Base-by-base conservation (phyloP, 2,329 filamentous ascomycete species). In the Stagonosporopsis vannaccii region DNA sequence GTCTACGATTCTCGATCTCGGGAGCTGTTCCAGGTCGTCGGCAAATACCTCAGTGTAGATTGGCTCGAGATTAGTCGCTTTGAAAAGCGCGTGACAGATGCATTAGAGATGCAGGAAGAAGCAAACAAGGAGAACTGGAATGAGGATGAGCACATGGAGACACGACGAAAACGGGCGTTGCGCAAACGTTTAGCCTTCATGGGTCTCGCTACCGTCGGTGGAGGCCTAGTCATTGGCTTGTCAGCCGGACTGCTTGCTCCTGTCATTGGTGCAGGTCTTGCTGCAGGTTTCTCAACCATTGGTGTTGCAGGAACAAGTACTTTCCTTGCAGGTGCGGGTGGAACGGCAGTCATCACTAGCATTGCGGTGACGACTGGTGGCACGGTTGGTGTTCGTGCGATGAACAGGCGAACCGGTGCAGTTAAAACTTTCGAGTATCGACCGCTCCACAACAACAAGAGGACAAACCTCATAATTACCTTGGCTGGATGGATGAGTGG, bases 401-500 rank as follows among this genome's bases (percentile, higher is more conserved):
- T 93, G n/a, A 84, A 91, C 68, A 85, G 93, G 67, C 85, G 95
- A 65, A 98, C 91, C 1, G 94, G 95, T 13, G 88, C 93, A 1
- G 96, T 99, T 55, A 92, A 89, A 77, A 99, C 95, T 0, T 99
- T 98, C 71, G 95, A 99, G 77, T 99, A 98, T 74, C 87, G 94
- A 40, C 95, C 95, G 6, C 80, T 99, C 41, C 93, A 98, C 80
- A 99, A 99, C 79, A 98, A 98, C 78, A 99, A 99, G 78, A 85
- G 93, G 55, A 91, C 97, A 35, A 98, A 99, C 68, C 84, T 99
- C 26, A 95, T 99, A 61, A 87, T 99, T 35, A 98, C 95, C 0
- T 87, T 99, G 26, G 92, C 94, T 0, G 95, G 95, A 3, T 99
- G 95, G 95, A 96, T 99, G 90, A 97, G 92, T 36, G 95, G 96